Evolutionary conservation across 202 grass and related monocot species (phyloP), one percentile per base, ranked within the genome.

Genomic region (Panicum virgatum): DNA sequence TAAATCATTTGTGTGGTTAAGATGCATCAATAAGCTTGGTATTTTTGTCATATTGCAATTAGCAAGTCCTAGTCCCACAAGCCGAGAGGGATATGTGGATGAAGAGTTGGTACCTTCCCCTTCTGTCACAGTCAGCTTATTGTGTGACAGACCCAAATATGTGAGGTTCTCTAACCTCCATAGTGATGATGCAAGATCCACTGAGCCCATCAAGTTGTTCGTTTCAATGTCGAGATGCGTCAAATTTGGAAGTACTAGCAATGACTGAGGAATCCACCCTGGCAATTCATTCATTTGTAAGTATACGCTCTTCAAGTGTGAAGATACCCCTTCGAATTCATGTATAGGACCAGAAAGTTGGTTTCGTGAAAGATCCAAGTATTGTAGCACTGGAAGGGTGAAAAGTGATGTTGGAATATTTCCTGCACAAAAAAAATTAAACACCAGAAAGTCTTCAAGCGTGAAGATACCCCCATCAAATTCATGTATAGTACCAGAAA

Each of bases 11-110:
- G 91, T 23, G 0, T 53, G 26, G 6, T 76, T 36, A 30, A 77
- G 36, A 48, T 30, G 65, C 50, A 45, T 46, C 26, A 92, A 42
- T 48, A 84, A 74, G 25, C n/a, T 72, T 53, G 93, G 90, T 11
- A 90, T 44, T 86, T 7, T 14, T 37, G 34, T 77, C 69, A 80
- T 65, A n/a, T 20, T 57, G 37, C 76, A 80, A 5, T 12, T 4
- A 56, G 30, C 46, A 36, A 80, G 59, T 3, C 0, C 1, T 54
- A 79, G 15, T 0, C 0, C 0, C 0, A 0, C 0, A 25, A 79
- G 19, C 40, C 12, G 11, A 48, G 29, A 15, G 1, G 7, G 57
- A 36, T 65, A 25, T 9, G 10, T 32, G n/a, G 40, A 23, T 12
- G 26, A 32, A 27, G 20, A 30, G 9, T 67, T 51, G 45, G 7